phyloP scores from a whole-genome alignment of 2,329 filamentous ascomycete species.

The Verticillium dahliae region DNA sequence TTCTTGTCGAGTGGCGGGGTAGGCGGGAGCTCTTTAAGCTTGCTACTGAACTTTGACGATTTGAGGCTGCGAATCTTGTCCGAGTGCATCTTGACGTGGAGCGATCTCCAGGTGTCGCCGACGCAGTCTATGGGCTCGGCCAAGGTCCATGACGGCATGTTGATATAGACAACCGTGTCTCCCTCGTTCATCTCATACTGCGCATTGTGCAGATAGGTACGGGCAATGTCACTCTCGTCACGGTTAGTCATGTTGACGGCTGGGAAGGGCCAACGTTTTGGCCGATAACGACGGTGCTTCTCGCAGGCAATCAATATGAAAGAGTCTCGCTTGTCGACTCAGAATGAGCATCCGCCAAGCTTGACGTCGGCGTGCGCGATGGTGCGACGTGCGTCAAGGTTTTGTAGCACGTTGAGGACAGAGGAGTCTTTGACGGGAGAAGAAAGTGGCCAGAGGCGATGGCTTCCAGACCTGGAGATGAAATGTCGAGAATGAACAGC shows the following conservation, averaged over 20 bases:
- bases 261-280: not conserved
- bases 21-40: conserved; percentile 22
- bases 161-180: conserved; percentile 38
- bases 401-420: no score
- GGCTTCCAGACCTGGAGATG: no score
- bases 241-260: not conserved
- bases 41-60: conserved; percentile 38
- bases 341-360: no score
- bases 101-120: conserved; percentile 23
- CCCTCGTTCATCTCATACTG: conserved; percentile 19
- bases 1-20: not conserved
- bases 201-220: conserved; percentile 12
- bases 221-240: not conserved
- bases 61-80: conserved; percentile 36
- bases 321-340: no score
- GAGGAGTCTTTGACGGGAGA: no score
- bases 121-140: conserved; percentile 24
- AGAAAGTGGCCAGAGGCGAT: no score
- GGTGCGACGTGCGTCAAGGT: no score
- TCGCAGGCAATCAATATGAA: not conserved
- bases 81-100: conserved; percentile 33
- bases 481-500: no score
- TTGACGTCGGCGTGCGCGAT: no score
- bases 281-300: not conserved
- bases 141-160: conserved; percentile 21